Percentiles rank a stretch among this genome's conserved stretches.
Conservation (phyloP, 192 early-diverging fungal species). For the Coemansia sp. region DNA sequence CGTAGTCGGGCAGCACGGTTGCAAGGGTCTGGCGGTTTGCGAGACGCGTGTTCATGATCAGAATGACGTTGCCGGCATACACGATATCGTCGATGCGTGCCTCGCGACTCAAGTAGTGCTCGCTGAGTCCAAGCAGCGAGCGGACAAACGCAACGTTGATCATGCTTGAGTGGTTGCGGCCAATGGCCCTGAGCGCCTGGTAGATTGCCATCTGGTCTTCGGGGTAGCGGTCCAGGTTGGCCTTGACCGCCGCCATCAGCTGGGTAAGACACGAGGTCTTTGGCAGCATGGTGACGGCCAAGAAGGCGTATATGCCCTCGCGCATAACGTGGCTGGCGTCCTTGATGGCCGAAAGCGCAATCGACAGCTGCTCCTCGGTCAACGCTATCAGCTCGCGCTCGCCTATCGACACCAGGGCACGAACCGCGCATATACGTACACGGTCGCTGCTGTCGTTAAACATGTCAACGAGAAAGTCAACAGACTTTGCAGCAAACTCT, state of each 20-base stretch:
- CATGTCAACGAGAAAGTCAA: conserved; percentile 91
- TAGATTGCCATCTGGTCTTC: conserved; percentile 72
- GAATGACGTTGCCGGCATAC: conserved; percentile 70
- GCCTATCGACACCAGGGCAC: conserved; percentile 71
- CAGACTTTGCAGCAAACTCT: conserved; percentile 68
- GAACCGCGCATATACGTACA: conserved; percentile 79
- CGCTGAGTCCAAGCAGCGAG: conserved; percentile 61
- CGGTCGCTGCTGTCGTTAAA: conserved; percentile 93
- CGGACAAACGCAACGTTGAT: conserved; percentile 51
- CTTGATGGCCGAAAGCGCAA: conserved; percentile 71
- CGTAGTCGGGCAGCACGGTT: conserved; percentile 65
- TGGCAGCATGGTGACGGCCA: conserved; percentile 57
- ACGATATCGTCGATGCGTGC: conserved; percentile 61
- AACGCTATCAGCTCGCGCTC: conserved; percentile 54
- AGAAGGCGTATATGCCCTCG: conserved; percentile 67
- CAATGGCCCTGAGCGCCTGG: conserved; percentile 63
- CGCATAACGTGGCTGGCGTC: conserved; percentile 69
- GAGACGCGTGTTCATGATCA: conserved; percentile 73
- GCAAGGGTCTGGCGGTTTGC: conserved; percentile 52
- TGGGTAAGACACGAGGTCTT: conserved; percentile 44
- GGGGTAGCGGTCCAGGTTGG: conserved; percentile 63
- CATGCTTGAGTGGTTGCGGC: conserved; percentile 54
- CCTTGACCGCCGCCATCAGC: conserved; percentile 59
- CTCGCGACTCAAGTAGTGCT: conserved; percentile 68
- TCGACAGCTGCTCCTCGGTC: conserved; percentile 69